These are phyloP conservation scores for Gossypium longicalyx DNA, from an alignment of 345 rosid genomes.

Conservation along the genomic window DNA sequence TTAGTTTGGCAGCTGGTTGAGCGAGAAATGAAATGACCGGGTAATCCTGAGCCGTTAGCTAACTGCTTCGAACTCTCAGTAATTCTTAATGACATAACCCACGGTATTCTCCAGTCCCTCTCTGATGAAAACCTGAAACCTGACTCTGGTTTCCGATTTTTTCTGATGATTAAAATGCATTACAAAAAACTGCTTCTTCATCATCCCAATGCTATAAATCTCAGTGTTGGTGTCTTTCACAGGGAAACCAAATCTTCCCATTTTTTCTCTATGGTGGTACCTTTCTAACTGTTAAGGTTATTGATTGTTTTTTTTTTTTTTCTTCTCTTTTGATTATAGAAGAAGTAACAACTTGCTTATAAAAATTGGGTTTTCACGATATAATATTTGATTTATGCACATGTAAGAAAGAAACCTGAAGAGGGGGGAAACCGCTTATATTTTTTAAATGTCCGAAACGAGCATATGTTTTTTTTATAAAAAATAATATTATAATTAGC, in stretches of 20 bases:
- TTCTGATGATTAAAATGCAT: neutral
- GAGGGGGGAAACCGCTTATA: conserved; percentile 29
- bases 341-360: neutral
- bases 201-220: neutral
- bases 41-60: neutral
- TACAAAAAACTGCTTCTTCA: neutral
- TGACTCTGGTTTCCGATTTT: neutral
- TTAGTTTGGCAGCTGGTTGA: neutral
- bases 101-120: neutral
- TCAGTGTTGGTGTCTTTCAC: neutral
- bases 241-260: neutral
- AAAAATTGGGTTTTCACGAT: neutral
- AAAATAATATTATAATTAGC: neutral
- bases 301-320: neutral
- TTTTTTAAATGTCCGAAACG: neutral
- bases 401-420: conserved; percentile 27
- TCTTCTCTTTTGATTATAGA: neutral
- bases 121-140: conserved; percentile 1
- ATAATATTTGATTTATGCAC: conserved; percentile 9
- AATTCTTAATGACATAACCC: neutral
- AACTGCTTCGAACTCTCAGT: neutral
- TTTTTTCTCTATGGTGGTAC: neutral
- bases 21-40: neutral
- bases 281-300: neutral
- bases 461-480: neutral